These are phyloP conservation scores for Aspergillus glaucus DNA, from an alignment of 2,329 filamentous ascomycete genomes.

Conservation along the genomic window DNA sequence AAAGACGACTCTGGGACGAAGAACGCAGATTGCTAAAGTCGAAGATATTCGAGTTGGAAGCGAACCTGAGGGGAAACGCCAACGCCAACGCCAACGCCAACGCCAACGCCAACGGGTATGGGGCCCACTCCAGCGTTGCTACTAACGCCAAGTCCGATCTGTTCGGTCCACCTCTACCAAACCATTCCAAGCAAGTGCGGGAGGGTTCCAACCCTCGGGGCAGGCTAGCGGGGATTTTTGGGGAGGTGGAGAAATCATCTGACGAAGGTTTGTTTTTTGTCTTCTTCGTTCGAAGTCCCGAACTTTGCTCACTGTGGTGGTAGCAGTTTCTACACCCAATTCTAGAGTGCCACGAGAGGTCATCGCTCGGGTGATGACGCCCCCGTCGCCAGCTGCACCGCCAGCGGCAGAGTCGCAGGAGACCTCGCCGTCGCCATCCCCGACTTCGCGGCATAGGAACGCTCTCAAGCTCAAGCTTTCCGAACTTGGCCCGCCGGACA, in stretches of 20 bases:
- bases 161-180: conserved; percentile 10
- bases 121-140: conserved; percentile 1
- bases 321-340: conserved; percentile 36
- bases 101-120: conserved; percentile 10
- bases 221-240: conserved; percentile 40
- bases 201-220: conserved; percentile 35
- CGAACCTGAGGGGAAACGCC: conserved; percentile 14
- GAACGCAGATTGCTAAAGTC: conserved; percentile 37
- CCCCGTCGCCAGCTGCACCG: conserved; percentile 27
- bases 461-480: conserved; percentile 30
- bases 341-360: conserved; percentile 39
- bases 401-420: conserved; percentile 22
- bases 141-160: conserved; percentile 10
- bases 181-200: conserved; percentile 32
- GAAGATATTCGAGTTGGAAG: conserved; percentile 38
- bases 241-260: conserved; percentile 22
- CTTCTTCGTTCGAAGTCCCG: background rate
- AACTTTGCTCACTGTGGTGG: conserved; percentile 8
- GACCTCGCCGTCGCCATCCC: conserved; percentile 3
- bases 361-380: conserved; percentile 39
- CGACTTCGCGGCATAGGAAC: conserved; percentile 21
- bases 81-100: conserved; percentile 14
- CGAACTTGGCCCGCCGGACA: conserved; percentile 33
- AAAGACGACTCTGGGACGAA: conserved; percentile 40
- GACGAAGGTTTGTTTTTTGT: background rate